Evolutionary conservation across 176 grass and related monocot genomes (phyloP), one percentile per base, ranked within the genome.

Genomic region (Avena atlantica): DNA sequence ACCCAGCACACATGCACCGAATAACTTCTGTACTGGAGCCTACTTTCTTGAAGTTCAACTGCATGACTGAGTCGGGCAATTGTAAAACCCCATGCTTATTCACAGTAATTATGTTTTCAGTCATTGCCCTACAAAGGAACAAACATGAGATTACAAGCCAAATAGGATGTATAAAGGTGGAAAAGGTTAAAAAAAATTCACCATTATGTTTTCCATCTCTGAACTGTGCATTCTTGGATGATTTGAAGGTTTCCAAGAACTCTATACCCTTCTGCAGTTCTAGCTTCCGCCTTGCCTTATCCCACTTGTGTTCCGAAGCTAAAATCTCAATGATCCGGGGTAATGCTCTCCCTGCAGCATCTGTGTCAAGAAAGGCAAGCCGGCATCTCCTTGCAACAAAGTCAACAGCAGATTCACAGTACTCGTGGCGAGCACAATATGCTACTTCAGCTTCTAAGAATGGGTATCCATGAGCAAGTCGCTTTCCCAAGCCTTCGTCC

Each of bases 381-480:
- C 96, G 81, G 17, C 91, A 96, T 34, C 96, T 92, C 87, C 96
- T 91, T 60, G 96, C 92, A 86, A 98, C 74, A 66, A 96, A 98
- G 62, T 96, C 96, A 20, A 96, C 76, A 55, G 93, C 87, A 74
- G 93, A 96, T 85, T 94, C 93, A 78, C 96, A 94, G 53, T 94
- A 98, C 79, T 98, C 96, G 2, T 93, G 64, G 27, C 93, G 92
- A 86, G 96, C 90, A 88, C 93, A 98, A 45, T 98, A 98, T 72
- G 96, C 96, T 81, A 98, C 96, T 88, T 98, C 96, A 72, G 96
- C 96, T 81, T 98, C 96, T 84, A 96, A 82, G 85, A 91, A 94
- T 65, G 93, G 96, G 82, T 96, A 96, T 53, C 93, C 93, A 61
- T 96, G 93, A 78, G 93, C 96, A 15, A 98, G 87, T 20, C 92